Evolutionary conservation across 2,329 filamentous ascomycete genomes (phyloP).

Genomic region (Botrytis sinoallii): DNA sequence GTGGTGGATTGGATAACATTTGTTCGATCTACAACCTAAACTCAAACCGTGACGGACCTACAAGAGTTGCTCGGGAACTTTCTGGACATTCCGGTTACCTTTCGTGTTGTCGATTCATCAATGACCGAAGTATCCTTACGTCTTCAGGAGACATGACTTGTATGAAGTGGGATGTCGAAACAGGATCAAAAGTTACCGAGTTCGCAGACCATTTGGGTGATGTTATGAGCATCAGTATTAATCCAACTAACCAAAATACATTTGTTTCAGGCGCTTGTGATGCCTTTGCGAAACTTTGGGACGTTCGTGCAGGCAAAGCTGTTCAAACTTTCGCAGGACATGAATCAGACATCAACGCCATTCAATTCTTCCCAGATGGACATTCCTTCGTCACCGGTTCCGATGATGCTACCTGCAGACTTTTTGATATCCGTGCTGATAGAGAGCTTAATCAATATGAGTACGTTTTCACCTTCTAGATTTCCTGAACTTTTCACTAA

Average conservation of each 20-base stretch:
- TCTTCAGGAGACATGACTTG: constrained; percentile 99
- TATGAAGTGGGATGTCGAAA: constrained; percentile 99
- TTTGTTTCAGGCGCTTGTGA: constrained; percentile 99
- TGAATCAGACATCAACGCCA: constrained; percentile 98
- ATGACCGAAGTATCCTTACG: constrained; percentile 94
- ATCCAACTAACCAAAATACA: constrained; percentile 97
- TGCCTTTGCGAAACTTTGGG: constrained; percentile 97
- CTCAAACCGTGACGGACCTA: constrained; percentile 89
- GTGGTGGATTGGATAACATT: constrained; percentile 98
- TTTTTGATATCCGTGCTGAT: constrained; percentile 97
- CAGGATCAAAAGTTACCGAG: constrained; percentile 93
- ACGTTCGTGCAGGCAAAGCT: constrained; percentile 96
- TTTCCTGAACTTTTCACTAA: constrained; percentile 24
- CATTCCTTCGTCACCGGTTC: constrained; percentile 98
- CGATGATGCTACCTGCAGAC: constrained; percentile 92
- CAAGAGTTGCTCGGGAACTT: constrained; percentile 89
- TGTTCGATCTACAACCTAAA: constrained; percentile 99
- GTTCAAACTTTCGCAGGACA: constrained; percentile 98
- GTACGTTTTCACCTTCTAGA: constrained; percentile 45
- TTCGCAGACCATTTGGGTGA: constrained; percentile 98
- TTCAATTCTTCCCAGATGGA: constrained; percentile 98
- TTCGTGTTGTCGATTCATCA: constrained; percentile 98
- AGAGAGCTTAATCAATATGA: constrained; percentile 67
- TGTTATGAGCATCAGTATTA: constrained; percentile 99
- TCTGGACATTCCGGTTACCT: constrained; percentile 97